Evolutionary conservation across 2,329 filamentous ascomycete species (phyloP).

Genomic region (Aspergillus sp.): DNA sequence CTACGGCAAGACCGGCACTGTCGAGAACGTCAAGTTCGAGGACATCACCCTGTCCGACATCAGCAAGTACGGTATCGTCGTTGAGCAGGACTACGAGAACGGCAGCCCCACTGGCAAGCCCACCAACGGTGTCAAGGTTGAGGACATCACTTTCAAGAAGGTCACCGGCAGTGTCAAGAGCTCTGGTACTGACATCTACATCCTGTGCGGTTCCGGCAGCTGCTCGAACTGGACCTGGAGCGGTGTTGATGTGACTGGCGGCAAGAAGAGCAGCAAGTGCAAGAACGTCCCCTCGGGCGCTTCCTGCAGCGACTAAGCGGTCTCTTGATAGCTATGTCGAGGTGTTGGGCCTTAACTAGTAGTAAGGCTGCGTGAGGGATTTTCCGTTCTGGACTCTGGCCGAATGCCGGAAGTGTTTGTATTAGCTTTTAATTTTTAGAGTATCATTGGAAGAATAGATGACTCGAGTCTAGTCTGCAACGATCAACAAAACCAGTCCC

Average conservation of each 20-base stretch:
- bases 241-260: constrained; percentile 54
- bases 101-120: constrained; percentile 44
- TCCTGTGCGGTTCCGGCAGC: constrained; percentile 56
- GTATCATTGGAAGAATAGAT: not conserved
- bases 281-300: constrained; percentile 42
- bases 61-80: constrained; percentile 52
- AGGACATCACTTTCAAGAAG: constrained; percentile 38
- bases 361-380: not conserved
- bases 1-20: constrained; percentile 53
- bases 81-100: constrained; percentile 58
- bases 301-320: constrained; percentile 26
- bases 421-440: not conserved
- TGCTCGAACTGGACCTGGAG: constrained; percentile 54
- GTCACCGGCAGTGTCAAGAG: constrained; percentile 38
- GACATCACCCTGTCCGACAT: constrained; percentile 56
- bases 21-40: constrained; percentile 55
- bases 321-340: too few species aligned
- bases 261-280: constrained; percentile 48
- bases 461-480: not conserved
- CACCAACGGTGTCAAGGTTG: constrained; percentile 43
- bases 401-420: not conserved
- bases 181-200: constrained; percentile 49
- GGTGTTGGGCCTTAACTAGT: not conserved
- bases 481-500: too few species aligned
- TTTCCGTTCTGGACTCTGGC: not conserved